A percentile compares a stretch with the other conserved stretches of the same genome.
Evolutionary conservation across 2,329 filamentous ascomycete genomes (phyloP).

Genomic region (Exophiala oligosperma): DNA sequence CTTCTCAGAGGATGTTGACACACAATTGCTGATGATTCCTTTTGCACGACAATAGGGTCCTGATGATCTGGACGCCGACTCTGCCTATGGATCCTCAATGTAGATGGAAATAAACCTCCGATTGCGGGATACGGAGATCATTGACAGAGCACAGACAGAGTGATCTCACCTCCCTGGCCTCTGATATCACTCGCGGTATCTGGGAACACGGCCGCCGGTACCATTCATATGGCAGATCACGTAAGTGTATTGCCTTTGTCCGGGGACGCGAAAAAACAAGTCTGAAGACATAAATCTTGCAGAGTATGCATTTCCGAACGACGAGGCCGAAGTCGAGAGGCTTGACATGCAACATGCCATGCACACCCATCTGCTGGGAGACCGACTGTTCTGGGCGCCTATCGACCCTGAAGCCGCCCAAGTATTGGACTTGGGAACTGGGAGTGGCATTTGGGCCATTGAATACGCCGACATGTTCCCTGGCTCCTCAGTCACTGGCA

Average conservation of each 20-base stretch:
- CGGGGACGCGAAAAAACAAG: too few species aligned
- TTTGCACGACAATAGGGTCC: not conserved
- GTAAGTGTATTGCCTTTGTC: not conserved
- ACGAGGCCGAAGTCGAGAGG: constrained; percentile 37
- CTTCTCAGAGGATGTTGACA: not conserved
- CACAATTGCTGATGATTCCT: not conserved
- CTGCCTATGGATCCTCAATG: constrained; percentile 17
- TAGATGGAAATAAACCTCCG: not conserved
- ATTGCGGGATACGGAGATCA: not conserved
- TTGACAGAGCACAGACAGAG: constrained; percentile 4
- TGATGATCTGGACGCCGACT: constrained; percentile 5
- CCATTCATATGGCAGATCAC: constrained; percentile 11
- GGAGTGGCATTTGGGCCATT: constrained; percentile 25
- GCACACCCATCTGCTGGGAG: constrained; percentile 17
- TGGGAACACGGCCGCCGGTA: constrained; percentile 20
- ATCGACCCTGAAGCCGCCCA: constrained; percentile 17
- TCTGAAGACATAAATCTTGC: not conserved
- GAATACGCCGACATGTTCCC: constrained; percentile 30
- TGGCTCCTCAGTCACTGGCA: constrained; percentile 19
- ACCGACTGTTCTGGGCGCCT: constrained; percentile 26
- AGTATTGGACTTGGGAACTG: constrained; percentile 25
- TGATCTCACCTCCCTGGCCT: constrained; percentile 14
- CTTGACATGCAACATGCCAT: constrained; percentile 38
- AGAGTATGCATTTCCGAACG: constrained; percentile 35
- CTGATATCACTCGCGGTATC: constrained; percentile 10